Evolutionary conservation across 192 early-diverging fungal genomes (phyloP), one percentile per base, ranked within the genome.

Genomic region (Paraglomus brasilianum): DNA sequence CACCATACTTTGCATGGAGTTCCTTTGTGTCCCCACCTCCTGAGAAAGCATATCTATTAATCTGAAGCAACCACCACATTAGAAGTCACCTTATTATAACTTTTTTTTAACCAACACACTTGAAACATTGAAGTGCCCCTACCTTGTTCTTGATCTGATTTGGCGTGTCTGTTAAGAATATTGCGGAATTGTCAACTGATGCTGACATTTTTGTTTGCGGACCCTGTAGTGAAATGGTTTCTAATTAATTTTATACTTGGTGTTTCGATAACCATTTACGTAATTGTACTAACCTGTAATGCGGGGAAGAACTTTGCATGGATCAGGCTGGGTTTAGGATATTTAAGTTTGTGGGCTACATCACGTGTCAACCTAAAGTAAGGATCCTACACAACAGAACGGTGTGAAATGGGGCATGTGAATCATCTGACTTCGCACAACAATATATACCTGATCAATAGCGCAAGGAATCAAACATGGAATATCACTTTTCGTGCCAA

Each of bases 311-410:
- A 99, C 81, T 89, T 90, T 58, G 91, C 83, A 74, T 99, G 95
- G 71, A 99, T 90, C 63, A 97, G 81, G 17, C 91, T 75, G 1
- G 97, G 97, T 75, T 99, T 99, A 42, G 90, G 94, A 82, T 95
- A 96, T 84, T 97, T 97, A 43, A 99, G 85, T 53, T 83, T 88
- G 64, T 83, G 84, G 14, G 95, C 90, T 5, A 96, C 94, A 79
- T 99, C 97, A 66, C 97, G 88, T 0, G 97, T 97, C 50, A 99
- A 80, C 7, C 97, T 87, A 86, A 99, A 99, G 81, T 99, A 99
- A 55, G 97, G 97, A 74, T 99, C 97, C 78, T 72, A 49, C 45
- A 22, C 8, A 22, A 0, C 10, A 30, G 30, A 30, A 30, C 1
- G 30, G 30, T 30, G 30, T 30, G 30, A 30, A 30, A 30, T 30